phyloP scores from a whole-genome alignment of 2,329 filamentous ascomycete genomes.

The Hymenoscyphus occultus region DNA sequence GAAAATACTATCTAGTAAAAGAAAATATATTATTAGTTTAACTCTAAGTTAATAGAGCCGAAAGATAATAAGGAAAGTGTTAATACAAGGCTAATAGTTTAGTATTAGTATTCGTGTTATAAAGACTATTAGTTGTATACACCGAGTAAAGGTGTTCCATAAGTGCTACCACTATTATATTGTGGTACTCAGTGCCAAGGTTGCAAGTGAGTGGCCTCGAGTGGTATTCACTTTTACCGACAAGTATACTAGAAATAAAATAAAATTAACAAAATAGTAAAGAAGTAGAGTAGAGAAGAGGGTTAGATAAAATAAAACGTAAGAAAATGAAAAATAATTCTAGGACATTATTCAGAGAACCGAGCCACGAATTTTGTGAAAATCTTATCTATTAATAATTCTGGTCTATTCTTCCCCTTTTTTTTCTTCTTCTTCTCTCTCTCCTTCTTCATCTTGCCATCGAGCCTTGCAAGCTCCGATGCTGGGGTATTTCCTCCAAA shows the following conservation, averaged over 20 bases:
- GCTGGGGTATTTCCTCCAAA: constrained; percentile 21
- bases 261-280: neutral
- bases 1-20: too few relatives aligned
- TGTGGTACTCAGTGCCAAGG: too few relatives aligned
- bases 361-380: neutral
- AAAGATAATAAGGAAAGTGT: too few relatives aligned
- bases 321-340: neutral
- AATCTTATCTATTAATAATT: constrained; percentile 11
- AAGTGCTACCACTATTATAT: too few relatives aligned
- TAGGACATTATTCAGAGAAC: neutral
- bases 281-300: neutral
- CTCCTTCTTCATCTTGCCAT: neutral
- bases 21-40: too few relatives aligned
- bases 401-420: constrained; percentile 10
- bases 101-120: too few relatives aligned
- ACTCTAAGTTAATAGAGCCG: too few relatives aligned
- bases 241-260: neutral
- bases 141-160: too few relatives aligned
- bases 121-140: too few relatives aligned
- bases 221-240: too few relatives aligned
- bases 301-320: neutral
- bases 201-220: too few relatives aligned
- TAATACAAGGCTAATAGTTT: too few relatives aligned
- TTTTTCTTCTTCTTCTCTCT: neutral
- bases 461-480: constrained; percentile 1